A percentile compares a stretch with the other conserved stretches of the same genome.
Conservation (phyloP, 805 yeast genomes). For the Nakazawaea wyomingensis region DNA sequence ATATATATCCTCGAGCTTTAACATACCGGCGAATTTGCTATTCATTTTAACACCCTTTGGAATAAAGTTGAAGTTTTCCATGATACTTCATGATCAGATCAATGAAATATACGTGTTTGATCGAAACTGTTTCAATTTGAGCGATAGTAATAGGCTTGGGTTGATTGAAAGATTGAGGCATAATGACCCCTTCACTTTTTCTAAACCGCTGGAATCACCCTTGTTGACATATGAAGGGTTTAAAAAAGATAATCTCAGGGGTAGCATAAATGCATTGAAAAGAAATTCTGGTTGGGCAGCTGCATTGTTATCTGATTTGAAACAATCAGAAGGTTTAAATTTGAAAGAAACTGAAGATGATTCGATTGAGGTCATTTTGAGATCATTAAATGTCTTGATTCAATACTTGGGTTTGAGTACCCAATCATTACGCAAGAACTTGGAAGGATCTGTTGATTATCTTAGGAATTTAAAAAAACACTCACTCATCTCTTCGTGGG, state of each 20-base stretch:
- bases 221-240: constrained; percentile 17
- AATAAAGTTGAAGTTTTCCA: constrained; percentile 48
- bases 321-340: constrained; percentile 18
- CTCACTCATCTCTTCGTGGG: constrained; percentile 39
- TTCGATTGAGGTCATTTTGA: constrained; percentile 37
- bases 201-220: constrained; percentile 30
- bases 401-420: constrained; percentile 46
- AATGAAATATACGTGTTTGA: constrained; percentile 60
- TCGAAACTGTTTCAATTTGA: constrained; percentile 44
- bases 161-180: constrained; percentile 27
- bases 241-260: constrained; percentile 30
- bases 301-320: constrained; percentile 30
- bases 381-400: constrained; percentile 43
- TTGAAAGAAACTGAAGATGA: constrained; percentile 20
- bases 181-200: constrained; percentile 23
- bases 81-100: constrained; percentile 41
- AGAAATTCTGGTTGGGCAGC: constrained; percentile 34
- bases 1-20: constrained; percentile 35
- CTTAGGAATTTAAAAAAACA: constrained; percentile 34
- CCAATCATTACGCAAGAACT: constrained; percentile 33
- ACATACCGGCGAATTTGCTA: constrained; percentile 34
- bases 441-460: constrained; percentile 30
- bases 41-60: constrained; percentile 64
- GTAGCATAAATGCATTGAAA: constrained; percentile 32
- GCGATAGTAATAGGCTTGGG: constrained; percentile 7